phyloP scores from a whole-genome alignment of 1,139 yeast genomes.

The Scheffersomyces quercinus region DNA sequence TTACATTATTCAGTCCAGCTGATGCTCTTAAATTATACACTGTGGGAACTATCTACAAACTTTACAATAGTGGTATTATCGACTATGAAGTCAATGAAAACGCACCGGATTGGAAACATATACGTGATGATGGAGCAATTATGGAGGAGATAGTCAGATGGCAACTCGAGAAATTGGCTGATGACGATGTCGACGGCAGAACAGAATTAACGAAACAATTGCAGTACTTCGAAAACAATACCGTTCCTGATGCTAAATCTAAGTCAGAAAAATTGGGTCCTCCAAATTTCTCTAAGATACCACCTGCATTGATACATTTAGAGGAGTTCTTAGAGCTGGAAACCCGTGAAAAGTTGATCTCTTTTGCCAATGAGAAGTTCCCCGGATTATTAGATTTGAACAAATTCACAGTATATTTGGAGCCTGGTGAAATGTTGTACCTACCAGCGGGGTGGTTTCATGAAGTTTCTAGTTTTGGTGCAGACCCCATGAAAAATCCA shows the following conservation, averaged over 20 bases:
- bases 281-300: constrained; percentile 65
- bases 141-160: constrained; percentile 45
- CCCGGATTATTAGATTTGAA: constrained; percentile 49
- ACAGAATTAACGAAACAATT: constrained; percentile 4
- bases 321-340: constrained; percentile 44
- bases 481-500: constrained; percentile 5
- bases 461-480: constrained; percentile 70
- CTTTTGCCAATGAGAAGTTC: constrained; percentile 35
- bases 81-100: constrained; percentile 54
- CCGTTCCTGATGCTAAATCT: neutral
- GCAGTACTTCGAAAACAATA: constrained; percentile 1
- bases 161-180: constrained; percentile 13
- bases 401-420: constrained; percentile 46
- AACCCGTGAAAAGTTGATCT: constrained; percentile 23
- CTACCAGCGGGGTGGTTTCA: constrained; percentile 83
- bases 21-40: constrained; percentile 60
- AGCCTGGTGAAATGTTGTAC: constrained; percentile 67
- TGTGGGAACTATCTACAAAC: constrained; percentile 53
- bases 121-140: constrained; percentile 65
- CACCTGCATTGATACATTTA: constrained; percentile 61
- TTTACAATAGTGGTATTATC: constrained; percentile 63
- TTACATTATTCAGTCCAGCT: constrained; percentile 63
- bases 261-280: constrained; percentile 45
- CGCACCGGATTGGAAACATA: constrained; percentile 59
- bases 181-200: constrained; percentile 8